phyloP scores from a whole-genome alignment of 352 stramenopile species.

The Globisporangium cederbergense region DNA sequence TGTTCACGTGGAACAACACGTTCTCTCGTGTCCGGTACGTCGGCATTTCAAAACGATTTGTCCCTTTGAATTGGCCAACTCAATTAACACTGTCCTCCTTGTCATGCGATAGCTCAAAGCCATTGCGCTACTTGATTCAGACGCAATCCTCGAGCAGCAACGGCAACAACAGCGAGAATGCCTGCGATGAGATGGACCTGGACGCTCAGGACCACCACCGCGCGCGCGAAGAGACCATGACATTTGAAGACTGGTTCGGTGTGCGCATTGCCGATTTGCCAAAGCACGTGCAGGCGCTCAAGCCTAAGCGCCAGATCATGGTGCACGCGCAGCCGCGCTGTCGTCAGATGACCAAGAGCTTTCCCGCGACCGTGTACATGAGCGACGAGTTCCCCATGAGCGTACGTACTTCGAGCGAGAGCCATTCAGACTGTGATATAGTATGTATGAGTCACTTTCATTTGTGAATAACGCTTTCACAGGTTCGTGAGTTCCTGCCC shows the following conservation, averaged over 20 bases:
- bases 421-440: background rate
- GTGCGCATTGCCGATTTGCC: conserved; percentile 40
- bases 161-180: background rate
- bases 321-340: conserved; percentile 44
- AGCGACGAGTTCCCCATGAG: conserved; percentile 57
- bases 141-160: conserved; percentile 8
- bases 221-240: conserved; percentile 38
- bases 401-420: conserved; percentile 22
- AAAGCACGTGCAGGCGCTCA: conserved; percentile 23
- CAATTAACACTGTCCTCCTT: background rate
- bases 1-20: conserved; percentile 64
- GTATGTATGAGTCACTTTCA: background rate
- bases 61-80: background rate
- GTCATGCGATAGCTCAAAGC: conserved; percentile 32
- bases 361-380: conserved; percentile 56
- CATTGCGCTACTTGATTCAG: conserved; percentile 33
- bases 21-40: conserved; percentile 54
- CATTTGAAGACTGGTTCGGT: conserved; percentile 65
- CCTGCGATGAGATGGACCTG: conserved; percentile 20
- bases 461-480: background rate
- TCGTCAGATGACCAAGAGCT: conserved; percentile 47
- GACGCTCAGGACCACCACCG: conserved; percentile 31
- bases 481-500: conserved; percentile 58
- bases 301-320: conserved; percentile 46
- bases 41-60: background rate